Base-by-base conservation (phyloP, 176 grass and related monocot genomes). In the Aegilops umbellulata region DNA sequence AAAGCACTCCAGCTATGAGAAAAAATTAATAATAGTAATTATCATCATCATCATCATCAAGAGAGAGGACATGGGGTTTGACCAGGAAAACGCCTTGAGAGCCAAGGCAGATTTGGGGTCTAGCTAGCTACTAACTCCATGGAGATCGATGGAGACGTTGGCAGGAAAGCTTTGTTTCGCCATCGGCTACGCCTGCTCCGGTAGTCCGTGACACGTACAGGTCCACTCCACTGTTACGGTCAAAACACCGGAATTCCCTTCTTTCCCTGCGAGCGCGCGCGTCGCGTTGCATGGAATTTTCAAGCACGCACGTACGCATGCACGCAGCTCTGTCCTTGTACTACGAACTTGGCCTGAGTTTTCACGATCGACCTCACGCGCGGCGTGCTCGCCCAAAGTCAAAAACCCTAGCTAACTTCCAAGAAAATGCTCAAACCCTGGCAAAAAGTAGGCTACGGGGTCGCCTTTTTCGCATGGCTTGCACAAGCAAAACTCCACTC, bases 351-450 rank as follows among this genome's bases (percentile, higher is more conserved):
- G 46, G 46, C 14, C 46, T 16, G 46, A 49, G 5, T 49, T 16
- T 15, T 49, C 46, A 49, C 14, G 46, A 49, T 16, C 46, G 46
- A 49, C 46, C 14, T 2, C 46, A 5, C 2, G 57, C 6, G 51
- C 51, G 17, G 51, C 51, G 30, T 58, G 58, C 7, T 61, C n/a
- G 27, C 51, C 57, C 41, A 57, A 23, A 55, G 67, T 80, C 87
- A 88, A 74, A 74, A 85, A 57, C 10, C 10, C 13, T 3, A 30
- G 67, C 76, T 55, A 15, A 57, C 75, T 81, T 81, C 88, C 9
- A 42, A 42, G 39, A 42, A 42, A 42, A 42, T 42, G 27, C 83
- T 62, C 69, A 1, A 35, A 76, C 20, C 16, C 4, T 51, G 41
- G 26, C 57, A 39, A 76, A 8, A 60, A 31, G 41, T 12, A 53